A percentile compares a stretch with the other conserved stretches of the same genome.
Evolutionary conservation across 257 asterid species (phyloP).

Genomic region (Solanum medicagineum): DNA sequence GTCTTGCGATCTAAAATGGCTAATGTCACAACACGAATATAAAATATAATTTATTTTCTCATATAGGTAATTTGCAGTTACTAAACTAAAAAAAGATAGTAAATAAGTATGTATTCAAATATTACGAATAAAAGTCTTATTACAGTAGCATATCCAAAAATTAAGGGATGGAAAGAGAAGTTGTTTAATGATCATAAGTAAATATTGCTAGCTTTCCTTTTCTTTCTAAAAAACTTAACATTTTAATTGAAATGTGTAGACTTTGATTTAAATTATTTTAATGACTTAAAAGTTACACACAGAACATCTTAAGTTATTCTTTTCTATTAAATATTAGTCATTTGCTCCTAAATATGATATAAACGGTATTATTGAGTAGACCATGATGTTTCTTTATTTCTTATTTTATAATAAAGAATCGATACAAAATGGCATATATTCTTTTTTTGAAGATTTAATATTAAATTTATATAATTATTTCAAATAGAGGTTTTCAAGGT

Average conservation of each 20-base stretch:
- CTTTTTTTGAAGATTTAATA: no score
- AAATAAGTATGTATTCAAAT: background rate
- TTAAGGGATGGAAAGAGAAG: background rate
- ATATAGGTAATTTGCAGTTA: no score
- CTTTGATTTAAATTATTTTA: no score
- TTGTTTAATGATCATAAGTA: background rate
- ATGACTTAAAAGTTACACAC: background rate
- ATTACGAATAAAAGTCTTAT: no score
- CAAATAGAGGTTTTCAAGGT: background rate
- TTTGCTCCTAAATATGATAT: background rate
- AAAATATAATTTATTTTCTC: no score
- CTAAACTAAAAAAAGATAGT: no score
- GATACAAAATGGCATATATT: background rate
- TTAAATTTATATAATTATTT: no score
- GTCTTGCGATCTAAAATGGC: no score
- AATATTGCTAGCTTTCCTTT: background rate
- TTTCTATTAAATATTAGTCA: background rate
- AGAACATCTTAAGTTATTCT: background rate
- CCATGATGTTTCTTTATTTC: background rate
- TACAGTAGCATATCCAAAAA: background rate
- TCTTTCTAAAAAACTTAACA: no score
- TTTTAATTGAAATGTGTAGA: no score
- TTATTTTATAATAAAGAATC: background rate
- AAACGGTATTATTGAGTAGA: background rate
- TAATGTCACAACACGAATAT: no score